phyloP scores from a whole-genome alignment of 2,329 filamentous ascomycete species.

The Aspergillus sp. region DNA sequence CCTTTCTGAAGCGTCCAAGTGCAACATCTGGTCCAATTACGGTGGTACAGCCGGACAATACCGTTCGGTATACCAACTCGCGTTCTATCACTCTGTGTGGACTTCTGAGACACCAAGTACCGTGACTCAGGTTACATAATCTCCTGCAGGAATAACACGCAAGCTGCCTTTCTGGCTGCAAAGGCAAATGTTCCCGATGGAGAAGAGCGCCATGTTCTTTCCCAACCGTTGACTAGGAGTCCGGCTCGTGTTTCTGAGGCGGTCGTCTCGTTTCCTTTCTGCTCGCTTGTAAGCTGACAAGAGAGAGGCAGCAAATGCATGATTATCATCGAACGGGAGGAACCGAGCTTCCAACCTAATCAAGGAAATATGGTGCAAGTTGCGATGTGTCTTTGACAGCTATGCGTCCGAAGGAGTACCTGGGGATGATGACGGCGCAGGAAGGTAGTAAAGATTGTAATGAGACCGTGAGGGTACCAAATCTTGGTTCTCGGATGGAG shows the following conservation, averaged over 20 bases:
- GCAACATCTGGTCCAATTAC: too few species aligned
- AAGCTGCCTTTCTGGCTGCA: background rate
- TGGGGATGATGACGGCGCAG: background rate
- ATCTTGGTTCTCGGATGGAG: background rate
- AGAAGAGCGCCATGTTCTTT: background rate
- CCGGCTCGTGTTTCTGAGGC: too few species aligned
- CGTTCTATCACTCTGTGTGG: background rate
- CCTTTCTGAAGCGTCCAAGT: too few species aligned
- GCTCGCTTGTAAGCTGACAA: too few species aligned
- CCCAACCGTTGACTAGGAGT: too few species aligned
- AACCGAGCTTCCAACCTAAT: background rate
- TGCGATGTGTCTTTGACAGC: background rate
- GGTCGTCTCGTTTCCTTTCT: too few species aligned
- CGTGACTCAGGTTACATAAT: background rate
- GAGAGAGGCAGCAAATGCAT: too few species aligned
- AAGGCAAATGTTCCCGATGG: background rate
- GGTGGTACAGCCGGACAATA: too few species aligned
- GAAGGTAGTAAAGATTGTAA: background rate
- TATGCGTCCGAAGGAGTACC: background rate
- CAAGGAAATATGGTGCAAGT: background rate
- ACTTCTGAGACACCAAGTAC: background rate
- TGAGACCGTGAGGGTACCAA: background rate
- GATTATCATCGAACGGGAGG: too few species aligned
- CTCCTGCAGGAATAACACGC: background rate
- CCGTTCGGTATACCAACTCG: too few species aligned